phyloP scores from a whole-genome alignment of 148 eudicot genomes.

The Arctostaphylos glauca region DNA sequence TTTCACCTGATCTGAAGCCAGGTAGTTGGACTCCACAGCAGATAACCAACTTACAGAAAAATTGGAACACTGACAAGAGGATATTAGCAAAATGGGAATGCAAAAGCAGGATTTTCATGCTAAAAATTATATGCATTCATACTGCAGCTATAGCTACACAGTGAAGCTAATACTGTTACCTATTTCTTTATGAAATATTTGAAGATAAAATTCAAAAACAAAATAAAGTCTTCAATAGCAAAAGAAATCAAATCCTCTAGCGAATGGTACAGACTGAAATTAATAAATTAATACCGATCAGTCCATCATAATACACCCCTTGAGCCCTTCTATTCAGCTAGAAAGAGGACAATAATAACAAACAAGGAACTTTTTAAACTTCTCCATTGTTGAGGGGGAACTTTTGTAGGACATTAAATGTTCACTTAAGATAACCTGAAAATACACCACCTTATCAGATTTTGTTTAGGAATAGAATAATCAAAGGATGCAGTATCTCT shows the following conservation, averaged over 20 bases:
- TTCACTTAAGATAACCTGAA: background rate
- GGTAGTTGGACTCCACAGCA: no score
- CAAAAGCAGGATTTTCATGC: no score
- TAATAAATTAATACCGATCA: background rate
- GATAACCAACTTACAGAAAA: no score
- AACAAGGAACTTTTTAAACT: background rate
- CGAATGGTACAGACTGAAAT: background rate
- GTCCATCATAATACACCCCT: background rate
- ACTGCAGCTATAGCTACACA: background rate
- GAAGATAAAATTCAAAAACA: background rate
- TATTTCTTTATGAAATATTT: background rate
- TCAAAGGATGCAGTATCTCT: background rate
- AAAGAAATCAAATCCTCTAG: background rate
- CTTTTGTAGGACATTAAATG: background rate
- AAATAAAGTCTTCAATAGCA: no score
- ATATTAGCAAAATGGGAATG: no score
- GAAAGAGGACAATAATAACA: slow-evolving; percentile 5
- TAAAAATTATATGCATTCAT: background rate
- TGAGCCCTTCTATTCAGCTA: background rate
- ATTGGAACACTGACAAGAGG: no score
- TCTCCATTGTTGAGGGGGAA: background rate
- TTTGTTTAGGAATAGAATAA: background rate
- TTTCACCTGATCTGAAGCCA: no score
- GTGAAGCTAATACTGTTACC: background rate
- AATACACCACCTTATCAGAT: background rate